Evolutionary conservation across 108 stramenopile species (phyloP), one percentile per base, ranked within the genome.

Genomic region (Poteriospumella lacustris): DNA sequence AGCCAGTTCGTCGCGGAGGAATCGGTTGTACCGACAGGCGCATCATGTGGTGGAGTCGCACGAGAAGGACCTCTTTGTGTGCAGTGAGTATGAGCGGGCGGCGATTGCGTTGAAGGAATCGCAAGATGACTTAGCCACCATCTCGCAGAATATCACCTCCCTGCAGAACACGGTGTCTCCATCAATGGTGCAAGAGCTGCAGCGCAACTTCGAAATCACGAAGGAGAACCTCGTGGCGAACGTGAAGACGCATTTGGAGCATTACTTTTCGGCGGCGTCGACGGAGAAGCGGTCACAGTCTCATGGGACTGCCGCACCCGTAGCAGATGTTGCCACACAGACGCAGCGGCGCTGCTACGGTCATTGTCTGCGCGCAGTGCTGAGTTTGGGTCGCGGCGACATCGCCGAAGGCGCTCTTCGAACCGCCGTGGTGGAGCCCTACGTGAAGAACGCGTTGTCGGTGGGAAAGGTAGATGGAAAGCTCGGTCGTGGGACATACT

Each of bases 401-500:
- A 24, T 52, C 33, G 70, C 70, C 28, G 70, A 73, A 56, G 47
- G 36, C 5, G 29, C 24, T 3, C 33, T 73, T 5, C 3, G 31
- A 38, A n/a, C 26, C 3, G 40, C 5, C 5, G 28, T 73, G 9
- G 5, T 73, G 41, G 47, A 19, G 5, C 70, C 70, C 36, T 24
- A 29, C 28, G 5, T 73, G 31, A 56, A 28, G 41, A 52, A 3
- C 33, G 5, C 12, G 36, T 42, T 73, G 41, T 42, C 5, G 5
- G 41, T 42, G 42, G 70, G 70, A 3, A 73, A 73, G 33, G 70
- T 73, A 9, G 70, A 73, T 73, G 70, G 70, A 5, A 38, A 44
- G 42, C 31, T 24, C 5, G 70, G 70, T 12, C 38, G 33, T 33
- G 70, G 70, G 29, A 33, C 33, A 5, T 73, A 34, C 36, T 73